These are phyloP conservation scores for Ustilago vetiveriae DNA, from an alignment of 1,284 basidiomycete genomes.

Conservation along the genomic window DNA sequence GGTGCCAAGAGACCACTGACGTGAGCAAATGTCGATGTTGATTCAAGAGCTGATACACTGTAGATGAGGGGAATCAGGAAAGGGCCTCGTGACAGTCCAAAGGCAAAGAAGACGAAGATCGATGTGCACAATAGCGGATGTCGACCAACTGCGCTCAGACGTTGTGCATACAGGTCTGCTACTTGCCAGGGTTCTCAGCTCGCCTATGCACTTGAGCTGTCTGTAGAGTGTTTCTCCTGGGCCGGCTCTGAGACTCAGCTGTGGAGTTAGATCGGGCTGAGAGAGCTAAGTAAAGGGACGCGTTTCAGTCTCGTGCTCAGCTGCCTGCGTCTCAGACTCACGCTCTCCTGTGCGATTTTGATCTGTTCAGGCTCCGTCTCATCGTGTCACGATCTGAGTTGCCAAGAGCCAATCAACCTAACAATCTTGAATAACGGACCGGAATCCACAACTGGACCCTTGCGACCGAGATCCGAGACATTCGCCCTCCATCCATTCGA, in stretches of 20 bases:
- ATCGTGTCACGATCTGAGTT: conserved; percentile 29
- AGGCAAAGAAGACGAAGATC: background rate
- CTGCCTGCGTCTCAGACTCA: no score
- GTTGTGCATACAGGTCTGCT: background rate
- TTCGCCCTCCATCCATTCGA: background rate
- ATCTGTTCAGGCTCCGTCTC: no score
- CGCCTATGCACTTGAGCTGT: conserved; percentile 6
- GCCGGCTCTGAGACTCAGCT: no score
- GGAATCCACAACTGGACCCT: conserved; percentile 9
- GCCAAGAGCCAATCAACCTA: background rate
- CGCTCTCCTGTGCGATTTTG: no score
- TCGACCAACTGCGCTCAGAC: conserved; percentile 23
- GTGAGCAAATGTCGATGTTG: no score
- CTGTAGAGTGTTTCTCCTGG: no score
- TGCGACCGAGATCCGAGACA: conserved; percentile 28
- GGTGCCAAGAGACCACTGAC: no score
- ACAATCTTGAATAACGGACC: no score
- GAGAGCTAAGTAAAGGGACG: background rate
- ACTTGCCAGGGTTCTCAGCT: conserved; percentile 11
- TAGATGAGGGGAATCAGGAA: no score
- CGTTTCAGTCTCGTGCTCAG: conserved; percentile 3
- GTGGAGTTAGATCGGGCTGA: conserved; percentile 21
- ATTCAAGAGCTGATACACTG: no score
- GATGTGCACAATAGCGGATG: background rate
- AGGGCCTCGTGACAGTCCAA: no score